These are phyloP conservation scores for Schwanniomyces yamadae DNA, from an alignment of 805 yeast species.

Conservation along the genomic window DNA sequence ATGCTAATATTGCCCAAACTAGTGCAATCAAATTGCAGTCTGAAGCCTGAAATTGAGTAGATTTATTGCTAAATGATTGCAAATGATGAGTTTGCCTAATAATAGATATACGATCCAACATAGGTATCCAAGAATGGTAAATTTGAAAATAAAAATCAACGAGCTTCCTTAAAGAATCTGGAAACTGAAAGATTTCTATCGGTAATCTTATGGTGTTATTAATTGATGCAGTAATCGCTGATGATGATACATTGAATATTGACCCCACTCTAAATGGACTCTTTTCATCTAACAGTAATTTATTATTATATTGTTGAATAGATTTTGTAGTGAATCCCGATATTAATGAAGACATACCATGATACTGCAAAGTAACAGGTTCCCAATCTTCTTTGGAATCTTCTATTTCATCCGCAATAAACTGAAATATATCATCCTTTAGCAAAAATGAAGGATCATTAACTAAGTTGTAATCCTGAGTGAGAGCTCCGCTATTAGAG, in stretches of 20 bases:
- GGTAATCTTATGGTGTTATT: slow-evolving; percentile 12
- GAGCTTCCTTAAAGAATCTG: slow-evolving; percentile 9
- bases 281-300: slow-evolving; percentile 6
- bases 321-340: slow-evolving; percentile 19
- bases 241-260: slow-evolving; percentile 19
- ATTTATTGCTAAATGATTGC: slow-evolving; percentile 2
- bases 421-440: background rate
- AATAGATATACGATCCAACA: slow-evolving; percentile 17
- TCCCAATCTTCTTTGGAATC: slow-evolving; percentile 7
- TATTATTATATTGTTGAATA: slow-evolving; percentile 16
- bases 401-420: slow-evolving; percentile 17
- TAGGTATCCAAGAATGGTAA: slow-evolving; percentile 22
- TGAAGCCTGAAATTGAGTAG: slow-evolving; percentile 2
- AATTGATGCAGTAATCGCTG: slow-evolving; percentile 2
- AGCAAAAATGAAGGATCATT: background rate
- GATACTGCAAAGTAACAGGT: slow-evolving; percentile 12
- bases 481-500: slow-evolving; percentile 14
- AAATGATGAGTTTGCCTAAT: slow-evolving; percentile 14
- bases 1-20: slow-evolving; percentile 21
- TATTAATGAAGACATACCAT: slow-evolving; percentile 4
- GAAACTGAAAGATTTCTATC: slow-evolving; percentile 17
- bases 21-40: slow-evolving; percentile 17
- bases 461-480: background rate
- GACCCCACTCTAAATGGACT: slow-evolving; percentile 27
- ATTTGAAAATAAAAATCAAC: slow-evolving; percentile 18